A percentile compares a stretch with the other conserved stretches of the same genome.
Evolutionary conservation across 2,329 filamentous ascomycete species (phyloP).

Genomic region (Trichoderma brevicompactum): DNA sequence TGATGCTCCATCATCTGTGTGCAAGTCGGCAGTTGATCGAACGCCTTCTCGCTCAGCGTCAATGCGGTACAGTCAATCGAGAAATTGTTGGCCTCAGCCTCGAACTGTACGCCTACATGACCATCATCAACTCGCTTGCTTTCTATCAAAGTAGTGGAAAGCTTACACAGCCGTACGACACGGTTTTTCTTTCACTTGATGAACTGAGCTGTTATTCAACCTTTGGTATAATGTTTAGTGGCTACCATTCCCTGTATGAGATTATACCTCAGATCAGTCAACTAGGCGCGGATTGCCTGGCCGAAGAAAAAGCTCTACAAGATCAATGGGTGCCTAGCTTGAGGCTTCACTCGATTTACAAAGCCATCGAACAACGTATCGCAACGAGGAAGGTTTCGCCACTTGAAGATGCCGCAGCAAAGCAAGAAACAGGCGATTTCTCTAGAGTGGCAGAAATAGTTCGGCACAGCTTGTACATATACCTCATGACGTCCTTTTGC

Average conservation of each 20-base stretch:
- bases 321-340: background rate
- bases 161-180: conserved; percentile 4
- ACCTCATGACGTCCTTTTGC: conserved; percentile 3
- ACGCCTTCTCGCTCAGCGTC: conserved; percentile 2
- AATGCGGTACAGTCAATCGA: background rate
- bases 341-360: background rate
- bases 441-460: background rate
- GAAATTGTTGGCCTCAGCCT: conserved; percentile 13
- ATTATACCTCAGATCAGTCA: conserved; percentile 1
- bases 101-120: conserved; percentile 12
- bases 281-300: background rate
- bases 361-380: background rate
- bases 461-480: conserved; percentile 2
- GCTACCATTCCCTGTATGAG: conserved; percentile 1
- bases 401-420: background rate
- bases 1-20: conserved; percentile 16
- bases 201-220: conserved; percentile 1
- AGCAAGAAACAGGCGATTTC: background rate
- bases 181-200: conserved; percentile 4
- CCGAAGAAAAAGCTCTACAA: background rate
- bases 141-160: conserved; percentile 1
- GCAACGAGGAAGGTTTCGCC: background rate
- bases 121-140: conserved; percentile 3
- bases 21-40: conserved; percentile 3
- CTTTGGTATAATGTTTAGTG: conserved; percentile 11